Evolutionary conservation across 2,329 filamentous ascomycete species (phyloP).

Genomic region (Ambrosiella xylebori): DNA sequence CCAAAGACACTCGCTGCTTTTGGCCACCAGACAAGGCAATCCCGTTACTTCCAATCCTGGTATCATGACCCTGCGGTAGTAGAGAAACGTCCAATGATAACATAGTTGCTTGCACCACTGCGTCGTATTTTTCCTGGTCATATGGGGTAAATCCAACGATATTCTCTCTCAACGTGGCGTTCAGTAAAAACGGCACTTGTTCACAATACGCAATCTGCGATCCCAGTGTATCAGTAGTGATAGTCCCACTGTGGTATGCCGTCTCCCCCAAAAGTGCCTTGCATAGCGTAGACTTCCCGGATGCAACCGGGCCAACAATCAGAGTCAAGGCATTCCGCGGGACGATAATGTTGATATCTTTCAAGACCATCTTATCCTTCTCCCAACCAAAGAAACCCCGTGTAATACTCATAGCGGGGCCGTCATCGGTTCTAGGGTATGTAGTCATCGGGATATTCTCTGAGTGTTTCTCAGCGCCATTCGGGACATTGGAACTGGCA

Average conservation of each 20-base stretch:
- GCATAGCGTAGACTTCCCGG: slow-evolving; percentile 23
- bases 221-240: slow-evolving; percentile 7
- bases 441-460: neutral
- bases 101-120: slow-evolving; percentile 21
- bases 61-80: slow-evolving; percentile 22
- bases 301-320: slow-evolving; percentile 23
- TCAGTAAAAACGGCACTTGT: slow-evolving; percentile 20
- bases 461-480: neutral
- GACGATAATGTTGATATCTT: slow-evolving; percentile 20
- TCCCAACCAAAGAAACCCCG: slow-evolving; percentile 17
- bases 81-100: slow-evolving; percentile 19
- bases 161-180: slow-evolving; percentile 22
- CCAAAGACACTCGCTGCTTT: slow-evolving; percentile 22
- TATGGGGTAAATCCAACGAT: slow-evolving; percentile 22
- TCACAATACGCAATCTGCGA: slow-evolving; percentile 19
- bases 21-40: slow-evolving; percentile 28
- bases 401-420: slow-evolving; percentile 3
- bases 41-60: slow-evolving; percentile 24
- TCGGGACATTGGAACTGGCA: neutral
- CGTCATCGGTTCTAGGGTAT: neutral
- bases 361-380: slow-evolving; percentile 16
- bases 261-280: slow-evolving; percentile 21
- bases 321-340: slow-evolving; percentile 21
- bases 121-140: slow-evolving; percentile 19
- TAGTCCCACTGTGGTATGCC: slow-evolving; percentile 13